phyloP scores from a whole-genome alignment of 2,329 filamentous ascomycete species.

The Penicillium sp. region DNA sequence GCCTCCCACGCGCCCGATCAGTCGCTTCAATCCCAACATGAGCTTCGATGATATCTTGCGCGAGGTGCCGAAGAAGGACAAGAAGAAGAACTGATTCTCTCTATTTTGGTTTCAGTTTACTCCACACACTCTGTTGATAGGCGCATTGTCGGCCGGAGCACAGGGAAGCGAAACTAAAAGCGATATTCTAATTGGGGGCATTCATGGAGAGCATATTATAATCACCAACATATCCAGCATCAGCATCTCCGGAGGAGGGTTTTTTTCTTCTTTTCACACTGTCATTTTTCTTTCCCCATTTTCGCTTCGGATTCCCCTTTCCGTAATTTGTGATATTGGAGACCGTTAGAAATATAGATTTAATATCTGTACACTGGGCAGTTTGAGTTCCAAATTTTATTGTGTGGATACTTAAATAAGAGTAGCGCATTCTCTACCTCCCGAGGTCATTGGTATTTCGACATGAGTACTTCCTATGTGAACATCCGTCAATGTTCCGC shows the following conservation, averaged over 20 bases:
- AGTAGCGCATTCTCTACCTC: background rate
- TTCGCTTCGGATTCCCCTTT: constrained; percentile 21
- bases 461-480: background rate
- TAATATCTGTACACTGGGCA: constrained; percentile 20
- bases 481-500: background rate
- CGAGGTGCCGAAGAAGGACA: constrained; percentile 40
- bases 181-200: constrained; percentile 21
- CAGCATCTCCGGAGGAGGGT: constrained; percentile 18
- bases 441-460: too few species aligned
- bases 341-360: constrained; percentile 23
- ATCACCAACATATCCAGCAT: constrained; percentile 28
- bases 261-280: constrained; percentile 13
- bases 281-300: constrained; percentile 12
- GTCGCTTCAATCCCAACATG: constrained; percentile 49
- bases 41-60: constrained; percentile 52
- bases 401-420: too few species aligned
- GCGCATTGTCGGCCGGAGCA: constrained; percentile 25
- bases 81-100: constrained; percentile 34
- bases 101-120: constrained; percentile 10
- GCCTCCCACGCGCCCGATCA: constrained; percentile 40
- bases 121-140: constrained; percentile 19
- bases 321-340: constrained; percentile 16
- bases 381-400: background rate
- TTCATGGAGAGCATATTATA: constrained; percentile 21
- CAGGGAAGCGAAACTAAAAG: constrained; percentile 19